Conservation (phyloP, 2,329 filamentous ascomycete genomes). For the Cyanodermella asteris region DNA sequence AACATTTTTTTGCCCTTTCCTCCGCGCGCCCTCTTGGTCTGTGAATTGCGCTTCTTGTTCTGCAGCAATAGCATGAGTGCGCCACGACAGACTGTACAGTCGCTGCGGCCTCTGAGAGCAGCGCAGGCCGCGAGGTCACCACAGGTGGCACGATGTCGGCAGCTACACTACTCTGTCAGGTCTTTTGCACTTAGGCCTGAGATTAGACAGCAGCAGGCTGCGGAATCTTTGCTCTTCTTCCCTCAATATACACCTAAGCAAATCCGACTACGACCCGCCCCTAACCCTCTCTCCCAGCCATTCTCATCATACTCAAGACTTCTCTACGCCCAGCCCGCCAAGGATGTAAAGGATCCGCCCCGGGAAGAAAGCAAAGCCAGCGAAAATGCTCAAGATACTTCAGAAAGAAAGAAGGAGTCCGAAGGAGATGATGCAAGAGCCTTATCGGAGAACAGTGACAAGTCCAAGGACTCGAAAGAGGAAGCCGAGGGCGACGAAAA, state of each 20-base stretch:
- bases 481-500: conserved; percentile 23
- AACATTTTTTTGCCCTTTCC: no score
- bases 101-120: no score
- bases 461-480: conserved; percentile 6
- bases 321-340: conserved; percentile 1
- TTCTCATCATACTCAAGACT: not conserved
- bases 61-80: no score
- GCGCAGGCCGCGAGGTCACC: no score
- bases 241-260: not conserved
- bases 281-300: not conserved
- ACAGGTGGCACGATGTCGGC: no score
- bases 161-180: no score
- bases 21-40: no score
- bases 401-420: conserved; percentile 12
- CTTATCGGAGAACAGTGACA: conserved; percentile 17
- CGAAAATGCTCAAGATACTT: conserved; percentile 11
- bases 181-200: no score
- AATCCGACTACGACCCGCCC: not conserved
- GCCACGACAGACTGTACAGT: no score
- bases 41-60: no score
- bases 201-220: no score
- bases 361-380: conserved; percentile 14
- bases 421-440: conserved; percentile 15
- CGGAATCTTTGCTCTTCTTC: no score
- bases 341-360: conserved; percentile 9